A percentile compares a stretch with the other conserved stretches of the same genome.
phyloP scores from a whole-genome alignment of 441 rosid genomes.

The Omphalea diandra region DNA sequence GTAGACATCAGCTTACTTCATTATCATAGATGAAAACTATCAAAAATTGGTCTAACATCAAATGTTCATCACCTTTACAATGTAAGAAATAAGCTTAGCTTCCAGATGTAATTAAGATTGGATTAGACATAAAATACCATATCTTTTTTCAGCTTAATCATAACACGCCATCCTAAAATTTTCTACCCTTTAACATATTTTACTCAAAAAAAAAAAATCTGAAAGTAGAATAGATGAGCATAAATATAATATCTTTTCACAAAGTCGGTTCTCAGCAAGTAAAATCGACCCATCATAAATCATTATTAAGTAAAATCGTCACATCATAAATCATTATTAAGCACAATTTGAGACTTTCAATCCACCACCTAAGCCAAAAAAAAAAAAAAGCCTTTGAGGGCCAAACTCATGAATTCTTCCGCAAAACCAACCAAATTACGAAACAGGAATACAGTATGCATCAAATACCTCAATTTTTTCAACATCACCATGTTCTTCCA shows the following conservation, averaged over 20 bases:
- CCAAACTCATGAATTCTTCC: not conserved
- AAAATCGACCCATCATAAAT: no score
- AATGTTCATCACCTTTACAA: not conserved
- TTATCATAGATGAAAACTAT: not conserved
- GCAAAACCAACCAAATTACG: not conserved
- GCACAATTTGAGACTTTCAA: not conserved
- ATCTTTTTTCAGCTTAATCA: no score
- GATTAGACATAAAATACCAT: not conserved
- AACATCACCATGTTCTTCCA: conserved; percentile 79
- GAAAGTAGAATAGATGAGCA: not conserved
- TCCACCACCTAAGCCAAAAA: not conserved
- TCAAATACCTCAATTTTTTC: conserved; percentile 72
- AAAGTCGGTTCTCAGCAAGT: not conserved
- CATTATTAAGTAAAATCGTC: no score
- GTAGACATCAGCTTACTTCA: no score
- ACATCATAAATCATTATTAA: not conserved
- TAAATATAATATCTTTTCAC: not conserved
- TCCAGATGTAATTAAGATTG: not conserved
- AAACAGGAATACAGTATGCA: not conserved
- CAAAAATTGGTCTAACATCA: not conserved
- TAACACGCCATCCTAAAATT: not conserved
- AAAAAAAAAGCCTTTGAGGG: not conserved
- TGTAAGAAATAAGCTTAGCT: not conserved
- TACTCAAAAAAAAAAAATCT: not conserved
- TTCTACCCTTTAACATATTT: not conserved